Percentiles rank a stretch among this genome's conserved stretches.
phyloP scores from a whole-genome alignment of 2,329 filamentous ascomycete species.

The Fusarium drepaniforme region DNA sequence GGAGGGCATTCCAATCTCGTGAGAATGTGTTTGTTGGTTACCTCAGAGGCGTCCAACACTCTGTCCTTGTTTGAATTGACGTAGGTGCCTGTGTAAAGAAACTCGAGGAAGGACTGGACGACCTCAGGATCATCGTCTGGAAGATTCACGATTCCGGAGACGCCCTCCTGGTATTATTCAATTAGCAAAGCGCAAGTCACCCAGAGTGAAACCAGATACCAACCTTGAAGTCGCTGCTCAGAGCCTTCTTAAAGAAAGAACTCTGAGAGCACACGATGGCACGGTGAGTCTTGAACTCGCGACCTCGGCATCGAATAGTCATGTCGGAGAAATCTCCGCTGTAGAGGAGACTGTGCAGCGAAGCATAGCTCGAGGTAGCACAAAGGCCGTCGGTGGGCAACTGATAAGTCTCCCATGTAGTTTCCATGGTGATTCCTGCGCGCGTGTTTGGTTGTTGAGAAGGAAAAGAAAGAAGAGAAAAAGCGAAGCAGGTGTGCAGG shows the following conservation, averaged over 20 bases:
- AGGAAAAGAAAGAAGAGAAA: neutral
- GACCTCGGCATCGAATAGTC: constrained; percentile 45
- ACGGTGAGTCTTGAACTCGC: constrained; percentile 49
- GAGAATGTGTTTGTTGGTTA: constrained; percentile 11
- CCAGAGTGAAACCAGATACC: rapidly evolving
- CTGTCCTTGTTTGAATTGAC: neutral
- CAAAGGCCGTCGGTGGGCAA: constrained; percentile 4
- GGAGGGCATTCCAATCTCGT: neutral
- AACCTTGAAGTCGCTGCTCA: constrained; percentile 46
- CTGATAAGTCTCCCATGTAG: neutral
- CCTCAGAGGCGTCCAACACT: neutral
- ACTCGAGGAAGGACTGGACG: constrained; percentile 45
- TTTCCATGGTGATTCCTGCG: neutral
- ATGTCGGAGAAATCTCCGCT: constrained; percentile 49
- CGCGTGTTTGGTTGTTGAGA: neutral
- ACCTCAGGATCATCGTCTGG: constrained; percentile 45
- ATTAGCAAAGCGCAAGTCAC: neutral
- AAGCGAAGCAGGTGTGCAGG: neutral
- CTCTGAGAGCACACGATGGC: constrained; percentile 52
- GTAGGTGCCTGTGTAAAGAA: constrained; percentile 45
- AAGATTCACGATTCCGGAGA: constrained; percentile 33
- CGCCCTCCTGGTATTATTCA: constrained; percentile 28
- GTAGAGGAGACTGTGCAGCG: neutral
- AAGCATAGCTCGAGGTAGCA: neutral
- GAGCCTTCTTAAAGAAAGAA: constrained; percentile 46